Evolutionary conservation across 1,139 yeast genomes (phyloP).

Genomic region (Scheffersomyces lignicola): DNA sequence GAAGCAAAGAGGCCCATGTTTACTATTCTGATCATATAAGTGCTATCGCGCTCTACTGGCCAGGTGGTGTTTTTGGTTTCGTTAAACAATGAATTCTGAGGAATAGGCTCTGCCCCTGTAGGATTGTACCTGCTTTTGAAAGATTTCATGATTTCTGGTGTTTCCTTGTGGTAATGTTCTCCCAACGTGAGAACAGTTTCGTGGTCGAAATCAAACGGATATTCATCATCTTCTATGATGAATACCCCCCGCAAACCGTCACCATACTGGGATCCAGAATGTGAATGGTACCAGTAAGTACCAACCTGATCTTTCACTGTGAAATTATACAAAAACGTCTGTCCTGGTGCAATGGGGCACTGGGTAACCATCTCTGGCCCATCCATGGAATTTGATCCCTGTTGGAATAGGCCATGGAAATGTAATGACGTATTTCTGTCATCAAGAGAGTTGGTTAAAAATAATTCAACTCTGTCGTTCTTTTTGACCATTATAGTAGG

Average conservation of each 20-base stretch:
- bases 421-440: constrained; percentile 75
- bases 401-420: constrained; percentile 90
- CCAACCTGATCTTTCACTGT: constrained; percentile 82
- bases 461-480: constrained; percentile 74
- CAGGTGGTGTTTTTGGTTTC: constrained; percentile 73
- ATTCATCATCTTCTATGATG: constrained; percentile 58
- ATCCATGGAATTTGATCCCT: constrained; percentile 72
- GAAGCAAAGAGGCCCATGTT: constrained; percentile 88
- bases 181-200: constrained; percentile 66
- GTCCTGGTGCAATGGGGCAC: constrained; percentile 82
- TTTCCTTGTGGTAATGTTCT: constrained; percentile 82
- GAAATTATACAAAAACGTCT: constrained; percentile 71
- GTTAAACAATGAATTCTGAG: constrained; percentile 74
- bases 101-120: constrained; percentile 96
- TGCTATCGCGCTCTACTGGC: constrained; percentile 73
- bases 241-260: constrained; percentile 89
- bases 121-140: constrained; percentile 81
- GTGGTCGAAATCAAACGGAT: constrained; percentile 66
- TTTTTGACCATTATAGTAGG: constrained; percentile 70
- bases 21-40: constrained; percentile 74
- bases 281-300: constrained; percentile 95
- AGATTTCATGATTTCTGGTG: constrained; percentile 48
- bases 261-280: constrained; percentile 79
- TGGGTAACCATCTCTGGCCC: constrained; percentile 88
- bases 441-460: constrained; percentile 67